A percentile compares a stretch with the other conserved stretches of the same genome.
These are phyloP conservation scores for Annona cherimola DNA, from an alignment of 164 flowering plant genomes.

Conservation along the genomic window DNA sequence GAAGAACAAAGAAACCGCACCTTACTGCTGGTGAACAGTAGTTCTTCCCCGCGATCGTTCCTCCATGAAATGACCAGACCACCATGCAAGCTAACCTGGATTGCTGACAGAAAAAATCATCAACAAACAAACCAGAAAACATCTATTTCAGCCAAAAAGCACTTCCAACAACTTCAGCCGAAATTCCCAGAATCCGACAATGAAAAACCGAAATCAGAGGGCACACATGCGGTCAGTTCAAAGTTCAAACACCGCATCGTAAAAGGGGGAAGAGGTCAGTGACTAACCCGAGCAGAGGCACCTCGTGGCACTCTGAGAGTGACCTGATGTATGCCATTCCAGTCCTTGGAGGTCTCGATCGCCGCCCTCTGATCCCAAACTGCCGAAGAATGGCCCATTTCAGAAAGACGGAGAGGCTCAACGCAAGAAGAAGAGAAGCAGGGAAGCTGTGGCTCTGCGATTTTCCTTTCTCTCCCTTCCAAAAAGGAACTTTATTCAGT, in stretches of 20 bases:
- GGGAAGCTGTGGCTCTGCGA: background rate
- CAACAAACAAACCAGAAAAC: conserved; percentile 12
- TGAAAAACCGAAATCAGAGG: background rate
- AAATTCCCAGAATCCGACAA: background rate
- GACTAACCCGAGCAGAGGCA: conserved; percentile 68
- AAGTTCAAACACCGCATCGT: background rate
- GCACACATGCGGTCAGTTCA: too few relatives aligned
- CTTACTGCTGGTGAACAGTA: conserved; percentile 86
- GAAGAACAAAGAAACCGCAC: conserved; percentile 25
- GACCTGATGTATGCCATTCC: conserved; percentile 84
- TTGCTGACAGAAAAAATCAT: conserved; percentile 12
- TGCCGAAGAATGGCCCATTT: conserved; percentile 76
- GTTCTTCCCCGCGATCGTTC: conserved; percentile 84
- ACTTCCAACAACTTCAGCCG: background rate
- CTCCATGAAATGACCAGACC: conserved; percentile 91
- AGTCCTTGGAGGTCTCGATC: conserved; percentile 62
- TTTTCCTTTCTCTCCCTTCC: conserved; percentile 6
- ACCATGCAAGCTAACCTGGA: conserved; percentile 87
- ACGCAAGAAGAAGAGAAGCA: conserved; percentile 6
- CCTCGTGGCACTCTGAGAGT: conserved; percentile 70
- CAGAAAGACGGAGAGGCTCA: conserved; percentile 2
- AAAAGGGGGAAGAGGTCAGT: conserved; percentile 1
- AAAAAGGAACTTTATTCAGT: background rate
- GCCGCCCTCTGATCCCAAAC: conserved; percentile 67
- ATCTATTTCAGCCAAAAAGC: background rate